Evolutionary conservation across 805 yeast species (phyloP).

Genomic region (Cyberlindnera xishuangbannaensis): DNA sequence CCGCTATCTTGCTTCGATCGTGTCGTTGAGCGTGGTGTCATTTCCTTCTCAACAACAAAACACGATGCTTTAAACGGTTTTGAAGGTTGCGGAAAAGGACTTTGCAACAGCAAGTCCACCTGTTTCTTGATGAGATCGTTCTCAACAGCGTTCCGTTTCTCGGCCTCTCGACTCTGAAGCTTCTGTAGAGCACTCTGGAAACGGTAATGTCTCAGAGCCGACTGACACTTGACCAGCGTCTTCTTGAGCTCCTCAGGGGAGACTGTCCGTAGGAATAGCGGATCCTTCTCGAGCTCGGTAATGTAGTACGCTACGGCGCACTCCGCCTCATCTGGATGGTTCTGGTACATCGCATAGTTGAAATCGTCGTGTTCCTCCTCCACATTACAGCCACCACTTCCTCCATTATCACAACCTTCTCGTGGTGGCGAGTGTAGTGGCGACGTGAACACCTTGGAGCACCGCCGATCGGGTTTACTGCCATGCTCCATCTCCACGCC

Average conservation of each 20-base stretch:
- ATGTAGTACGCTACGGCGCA: constrained; percentile 4
- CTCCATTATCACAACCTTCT: too few relatives aligned
- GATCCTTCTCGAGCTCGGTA: constrained; percentile 2
- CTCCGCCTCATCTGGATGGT: constrained; percentile 9
- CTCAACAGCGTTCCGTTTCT: constrained; percentile 19
- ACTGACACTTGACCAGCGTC: constrained; percentile 11
- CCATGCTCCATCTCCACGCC: background rate
- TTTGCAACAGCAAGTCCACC: constrained; percentile 17
- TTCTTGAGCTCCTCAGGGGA: constrained; percentile 3
- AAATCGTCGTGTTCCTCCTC: constrained; percentile 4
- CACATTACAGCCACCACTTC: too few relatives aligned
- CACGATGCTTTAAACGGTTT: background rate
- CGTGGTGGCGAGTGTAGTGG: constrained; percentile 3
- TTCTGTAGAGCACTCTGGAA: constrained; percentile 17
- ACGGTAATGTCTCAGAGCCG: constrained; percentile 17
- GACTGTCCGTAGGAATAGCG: constrained; percentile 1
- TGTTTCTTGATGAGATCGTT: constrained; percentile 20
- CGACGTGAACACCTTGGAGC: constrained; percentile 1
- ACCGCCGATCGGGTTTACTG: background rate
- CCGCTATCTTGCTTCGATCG: constrained; percentile 2
- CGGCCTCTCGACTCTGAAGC: constrained; percentile 18
- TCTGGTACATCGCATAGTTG: constrained; percentile 3
- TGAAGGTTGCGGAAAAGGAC: constrained; percentile 12
- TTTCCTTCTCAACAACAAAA: too few relatives aligned
- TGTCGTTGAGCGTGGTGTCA: background rate